Base-by-base conservation (phyloP, 2,329 filamentous ascomycete species). In the Botryotinia globosa region DNA sequence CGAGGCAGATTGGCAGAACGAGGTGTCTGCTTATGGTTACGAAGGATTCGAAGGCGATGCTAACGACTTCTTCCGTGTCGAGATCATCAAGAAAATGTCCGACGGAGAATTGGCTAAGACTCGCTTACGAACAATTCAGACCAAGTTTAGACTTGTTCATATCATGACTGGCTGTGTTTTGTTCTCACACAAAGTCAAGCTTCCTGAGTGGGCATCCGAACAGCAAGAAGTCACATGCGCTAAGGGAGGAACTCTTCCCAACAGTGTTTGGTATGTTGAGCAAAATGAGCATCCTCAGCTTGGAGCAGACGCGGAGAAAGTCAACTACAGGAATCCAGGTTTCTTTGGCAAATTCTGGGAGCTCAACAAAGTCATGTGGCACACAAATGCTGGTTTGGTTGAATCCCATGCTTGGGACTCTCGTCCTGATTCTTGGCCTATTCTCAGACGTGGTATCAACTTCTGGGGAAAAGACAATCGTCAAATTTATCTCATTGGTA, bases 161-260 rank as follows among this genome's bases (percentile, higher is more conserved):
- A 84, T 97, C 81, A 98, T 99, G 96, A 97, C 94, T 75, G 94
- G 95, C 64, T 99, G 96, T 81, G 92, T 91, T 20, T 87, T 99
- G 37, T 99, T 99, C 86, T 98, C 95, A 0, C 96, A 99, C 87
- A 98, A 98, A 85, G 94, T 98, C 81, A 99, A 99, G 85, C 90
- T 99, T 73, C 96, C 96, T 4, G 94, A 97, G 4, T 99, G 96
- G 96, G 96, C 93, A 64, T 99, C 92, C 69, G 96, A 98, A 82
- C 96, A 99, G 82, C 96, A 99, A 82, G 96, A 99, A 83, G 96
- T 99, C n/a, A 98, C 95, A 32, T 99, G 96, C 81, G 96, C 96
- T 12, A 92, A 91, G 78, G 91, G 93, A 65, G 96, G 94, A 78
- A 97, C 94, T 75, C 85, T 98, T 54, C 96, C 96, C 72, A 99